Evolutionary conservation across 768 basidiomycete genomes (phyloP), one percentile per base, ranked within the genome.

Genomic region (Neoboletus magnificus): DNA sequence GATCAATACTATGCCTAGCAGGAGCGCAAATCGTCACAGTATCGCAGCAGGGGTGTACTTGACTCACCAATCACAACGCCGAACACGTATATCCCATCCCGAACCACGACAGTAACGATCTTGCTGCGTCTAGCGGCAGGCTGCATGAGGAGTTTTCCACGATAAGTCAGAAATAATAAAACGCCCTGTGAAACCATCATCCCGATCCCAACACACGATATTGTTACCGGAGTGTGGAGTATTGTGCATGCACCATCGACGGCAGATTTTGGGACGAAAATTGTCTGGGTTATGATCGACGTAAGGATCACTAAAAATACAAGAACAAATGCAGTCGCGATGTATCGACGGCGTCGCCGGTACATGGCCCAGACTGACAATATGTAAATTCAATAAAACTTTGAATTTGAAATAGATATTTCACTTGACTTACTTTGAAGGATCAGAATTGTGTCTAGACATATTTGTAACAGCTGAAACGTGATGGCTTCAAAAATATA

Each of bases 361-460:
- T 59, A 58, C 10, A 66, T 43, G 10, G 62, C 65, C 32, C 48
- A 33, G 18, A 67, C 65, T 66, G 29, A 35, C 3, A 7, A 23
- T 1, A 15, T 1, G 12, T 13, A 3, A 6, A 15, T 25, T 59
- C 43, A 54, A 30, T 25, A 7, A 2, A 20, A 41, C 30, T 22
- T 41, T 20, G 30, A n/a, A 30, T 46, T 10, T 4, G n/a, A 40
- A 27, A 18, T 3, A 20, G 15, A 41, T 1, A 23, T n/a, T 27
- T 50, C 16, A 33, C 27, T 33, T 6, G 6, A 59, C 65, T 53
- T 44, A 66, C 65, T 62, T 46, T 54, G 60, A 54, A 66, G 57
- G 22, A 66, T 20, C 7, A 66, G 33, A 13, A 67, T 37, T 7
- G 33, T 27, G 32, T 67, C 49, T 1, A 66, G 39, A 25, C 45